phyloP scores from a whole-genome alignment of 805 yeast genomes.

The Kuraishia cidri region DNA sequence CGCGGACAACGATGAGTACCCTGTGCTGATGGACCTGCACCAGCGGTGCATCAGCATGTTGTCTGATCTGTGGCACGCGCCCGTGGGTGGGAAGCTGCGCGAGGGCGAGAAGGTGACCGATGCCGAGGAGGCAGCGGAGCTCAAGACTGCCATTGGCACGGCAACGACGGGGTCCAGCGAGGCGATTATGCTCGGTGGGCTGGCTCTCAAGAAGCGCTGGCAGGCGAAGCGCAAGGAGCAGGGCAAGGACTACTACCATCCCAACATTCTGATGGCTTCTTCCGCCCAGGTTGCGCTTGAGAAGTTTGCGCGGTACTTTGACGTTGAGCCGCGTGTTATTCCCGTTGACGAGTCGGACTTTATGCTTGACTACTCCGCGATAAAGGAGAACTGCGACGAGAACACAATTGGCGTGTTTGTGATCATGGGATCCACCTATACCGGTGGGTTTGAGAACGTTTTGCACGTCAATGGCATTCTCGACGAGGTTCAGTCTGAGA shows the following conservation, averaged over 20 bases:
- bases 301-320: conserved; percentile 90
- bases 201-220: conserved; percentile 90
- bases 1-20: conserved; percentile 93
- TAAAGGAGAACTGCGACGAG: conserved; percentile 68
- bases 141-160: conserved; percentile 58
- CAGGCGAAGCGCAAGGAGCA: conserved; percentile 51
- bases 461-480: conserved; percentile 49
- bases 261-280: conserved; percentile 86
- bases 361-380: conserved; percentile 49
- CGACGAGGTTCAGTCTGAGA: conserved; percentile 59
- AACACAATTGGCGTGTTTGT: conserved; percentile 90
- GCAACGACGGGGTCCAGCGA: conserved; percentile 94
- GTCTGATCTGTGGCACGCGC: conserved; percentile 77
- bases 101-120: conserved; percentile 8
- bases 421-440: conserved; percentile 85
- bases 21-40: conserved; percentile 72
- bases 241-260: conserved; percentile 54
- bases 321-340: conserved; percentile 75
- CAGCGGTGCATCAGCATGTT: conserved; percentile 76
- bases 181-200: conserved; percentile 89
- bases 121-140: too few relatives aligned
- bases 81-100: conserved; percentile 14
- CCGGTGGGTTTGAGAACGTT: conserved; percentile 87
- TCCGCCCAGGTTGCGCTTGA: conserved; percentile 93
- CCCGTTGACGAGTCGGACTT: conserved; percentile 58